Base-by-base conservation (phyloP, 73 alveolate species). In the Diophrys appendiculata region DNA sequence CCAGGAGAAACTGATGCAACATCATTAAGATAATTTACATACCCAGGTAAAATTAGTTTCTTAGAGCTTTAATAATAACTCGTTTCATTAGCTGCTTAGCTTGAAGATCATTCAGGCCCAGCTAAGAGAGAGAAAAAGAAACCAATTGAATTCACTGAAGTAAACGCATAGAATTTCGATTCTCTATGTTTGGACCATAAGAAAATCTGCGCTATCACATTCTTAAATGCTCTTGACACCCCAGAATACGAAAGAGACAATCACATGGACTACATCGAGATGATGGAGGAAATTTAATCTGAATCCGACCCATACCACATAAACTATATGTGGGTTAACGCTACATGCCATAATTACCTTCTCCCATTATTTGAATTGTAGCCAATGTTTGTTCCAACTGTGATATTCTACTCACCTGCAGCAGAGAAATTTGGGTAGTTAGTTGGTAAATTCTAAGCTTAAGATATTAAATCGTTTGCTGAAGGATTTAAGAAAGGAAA, bases 361-460 rank as follows among this genome's bases (percentile, higher is more conserved):
- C 56, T 78, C 53, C 68, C 32, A 2, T 18, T 31, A n/a, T 78
- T 78, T 65, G 87, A 78, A 2, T 43, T 78, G 30, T 30, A 78
- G 29, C 87, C 87, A 2, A 68, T 78, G 80, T 68, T 68, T 28
- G 56, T 78, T 26, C 87, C 87, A 3, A 68, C 87, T 31, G 87
- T 78, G 5, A 52, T 78, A 14, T 78, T 78, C 87, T 78, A 78
- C 68, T 29, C 26, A 3, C 78, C 79, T 18, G 78, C 68, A 52
- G 69, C 68, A 35, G 79, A 78, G 30, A 78, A 68, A 56, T 68
- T 27, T 1, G 87, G 79, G 22, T 70, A 67, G 33, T 33, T 78
- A 73, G 69, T 78, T 29, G 87, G 87, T 1, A 78, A 78, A 32
- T 78, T 68, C 54, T 78, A 64, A n/a, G 33, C 5, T 27, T 54